Evolutionary conservation across 1,139 yeast genomes (phyloP).

Genomic region (Nakaseomyces glabratus): DNA sequence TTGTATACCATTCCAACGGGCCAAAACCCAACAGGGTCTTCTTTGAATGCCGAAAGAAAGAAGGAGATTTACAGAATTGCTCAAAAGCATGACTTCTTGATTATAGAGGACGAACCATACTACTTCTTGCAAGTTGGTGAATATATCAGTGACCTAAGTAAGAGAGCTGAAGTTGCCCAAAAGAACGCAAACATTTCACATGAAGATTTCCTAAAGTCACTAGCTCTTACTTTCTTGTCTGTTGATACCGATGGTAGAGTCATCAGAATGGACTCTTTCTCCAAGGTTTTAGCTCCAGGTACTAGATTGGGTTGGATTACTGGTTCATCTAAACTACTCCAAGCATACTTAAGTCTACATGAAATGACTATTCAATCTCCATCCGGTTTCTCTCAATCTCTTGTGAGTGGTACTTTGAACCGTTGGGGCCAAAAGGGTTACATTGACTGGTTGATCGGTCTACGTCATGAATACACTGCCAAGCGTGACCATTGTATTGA

Average conservation of each 20-base stretch:
- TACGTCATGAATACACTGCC: conserved; percentile 71
- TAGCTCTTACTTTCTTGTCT: conserved; percentile 72
- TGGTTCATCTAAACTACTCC: conserved; percentile 58
- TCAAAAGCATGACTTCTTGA: conserved; percentile 70
- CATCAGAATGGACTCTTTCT: conserved; percentile 79
- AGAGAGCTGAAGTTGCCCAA: conserved; percentile 29
- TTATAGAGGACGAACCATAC: conserved; percentile 93
- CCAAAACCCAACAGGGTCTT: conserved; percentile 92
- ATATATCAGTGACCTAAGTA: conserved; percentile 37
- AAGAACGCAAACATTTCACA: conserved; percentile 31
- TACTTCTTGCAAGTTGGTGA: conserved; percentile 82
- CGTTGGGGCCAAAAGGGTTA: conserved; percentile 73
- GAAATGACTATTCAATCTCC: conserved; percentile 81
- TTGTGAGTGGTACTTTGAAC: conserved; percentile 52
- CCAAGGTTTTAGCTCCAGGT: conserved; percentile 92
- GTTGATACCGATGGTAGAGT: conserved; percentile 87
- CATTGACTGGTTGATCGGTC: conserved; percentile 80
- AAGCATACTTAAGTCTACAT: conserved; percentile 61
- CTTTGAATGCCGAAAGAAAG: conserved; percentile 65
- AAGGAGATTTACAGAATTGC: conserved; percentile 61
- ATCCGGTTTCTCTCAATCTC: conserved; percentile 70
- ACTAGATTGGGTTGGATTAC: conserved; percentile 85
- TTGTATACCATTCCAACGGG: conserved; percentile 87
- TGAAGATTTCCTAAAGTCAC: conserved; percentile 51
- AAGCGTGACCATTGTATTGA: conserved; percentile 63